These are phyloP conservation scores for Claviceps fusiformis DNA, from an alignment of 2,329 filamentous ascomycete species.

Conservation along the genomic window DNA sequence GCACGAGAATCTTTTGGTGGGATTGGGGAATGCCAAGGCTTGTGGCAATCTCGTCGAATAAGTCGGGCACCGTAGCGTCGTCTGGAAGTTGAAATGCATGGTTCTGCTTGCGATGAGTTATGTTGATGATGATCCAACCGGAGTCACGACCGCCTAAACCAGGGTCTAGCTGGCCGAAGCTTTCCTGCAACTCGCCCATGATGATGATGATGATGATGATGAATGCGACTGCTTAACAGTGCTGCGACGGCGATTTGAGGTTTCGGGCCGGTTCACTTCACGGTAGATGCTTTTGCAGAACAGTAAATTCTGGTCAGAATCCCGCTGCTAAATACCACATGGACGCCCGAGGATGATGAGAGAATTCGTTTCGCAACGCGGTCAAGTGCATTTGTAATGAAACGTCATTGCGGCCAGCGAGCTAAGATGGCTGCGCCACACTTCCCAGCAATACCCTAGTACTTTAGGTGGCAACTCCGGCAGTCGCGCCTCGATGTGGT, in stretches of 20 bases:
- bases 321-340: neutral
- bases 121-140: constrained; percentile 26
- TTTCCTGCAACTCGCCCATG: neutral
- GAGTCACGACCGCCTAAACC: constrained; percentile 7
- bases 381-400: constrained; percentile 1
- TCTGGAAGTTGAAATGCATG: constrained; percentile 30
- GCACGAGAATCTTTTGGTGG: constrained; percentile 57
- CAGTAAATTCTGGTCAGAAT: neutral
- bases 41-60: constrained; percentile 43
- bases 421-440: neutral
- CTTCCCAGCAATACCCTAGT: neutral
- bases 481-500: no score
- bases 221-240: neutral
- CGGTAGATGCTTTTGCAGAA: neutral
- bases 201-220: neutral
- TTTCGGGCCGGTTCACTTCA: no score
- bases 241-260: neutral
- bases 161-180: neutral
- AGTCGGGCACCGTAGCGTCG: constrained; percentile 39
- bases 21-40: constrained; percentile 43
- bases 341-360: neutral
- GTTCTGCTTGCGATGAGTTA: constrained; percentile 32
- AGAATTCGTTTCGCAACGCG: neutral
- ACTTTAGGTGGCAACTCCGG: no score
- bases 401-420: neutral